Conservation (phyloP, 768 basidiomycete genomes). For the Chlorophyllum brunneum region DNA sequence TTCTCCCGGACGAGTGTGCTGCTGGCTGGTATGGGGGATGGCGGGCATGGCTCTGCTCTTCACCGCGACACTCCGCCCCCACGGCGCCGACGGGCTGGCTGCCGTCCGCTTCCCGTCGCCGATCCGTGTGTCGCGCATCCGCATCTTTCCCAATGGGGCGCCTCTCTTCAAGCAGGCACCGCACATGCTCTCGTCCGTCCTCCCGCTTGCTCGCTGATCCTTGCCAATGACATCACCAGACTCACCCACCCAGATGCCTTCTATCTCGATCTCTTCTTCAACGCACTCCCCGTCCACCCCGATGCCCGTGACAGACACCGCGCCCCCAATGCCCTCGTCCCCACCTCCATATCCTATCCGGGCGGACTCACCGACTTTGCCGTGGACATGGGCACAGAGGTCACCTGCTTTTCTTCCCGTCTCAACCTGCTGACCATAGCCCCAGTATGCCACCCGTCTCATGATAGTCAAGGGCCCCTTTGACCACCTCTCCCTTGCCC, state of each 20-base stretch:
- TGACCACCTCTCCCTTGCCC: slow-evolving; percentile 58
- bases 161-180: slow-evolving; percentile 59
- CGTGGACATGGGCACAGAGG: slow-evolving; percentile 70
- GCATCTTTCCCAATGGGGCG: slow-evolving; percentile 64
- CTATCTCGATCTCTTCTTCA: slow-evolving; percentile 73
- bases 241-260: slow-evolving; percentile 71
- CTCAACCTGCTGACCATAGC: not conserved
- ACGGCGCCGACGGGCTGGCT: slow-evolving; percentile 53
- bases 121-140: slow-evolving; percentile 62
- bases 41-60: slow-evolving; percentile 51
- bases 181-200: no score
- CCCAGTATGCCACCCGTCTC: slow-evolving; percentile 67
- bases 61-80: slow-evolving; percentile 61
- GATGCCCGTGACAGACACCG: slow-evolving; percentile 57
- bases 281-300: slow-evolving; percentile 52
- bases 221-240: no score
- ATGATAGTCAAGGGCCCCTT: slow-evolving; percentile 82
- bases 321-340: slow-evolving; percentile 67
- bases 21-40: no score
- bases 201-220: no score
- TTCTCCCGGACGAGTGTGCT: not conserved
- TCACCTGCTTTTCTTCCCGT: slow-evolving; percentile 24
- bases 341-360: slow-evolving; percentile 66
- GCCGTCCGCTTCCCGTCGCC: slow-evolving; percentile 70
- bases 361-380: slow-evolving; percentile 64